Evolutionary conservation across 805 yeast genomes (phyloP).

Genomic region (Teunomyces pallodes): DNA sequence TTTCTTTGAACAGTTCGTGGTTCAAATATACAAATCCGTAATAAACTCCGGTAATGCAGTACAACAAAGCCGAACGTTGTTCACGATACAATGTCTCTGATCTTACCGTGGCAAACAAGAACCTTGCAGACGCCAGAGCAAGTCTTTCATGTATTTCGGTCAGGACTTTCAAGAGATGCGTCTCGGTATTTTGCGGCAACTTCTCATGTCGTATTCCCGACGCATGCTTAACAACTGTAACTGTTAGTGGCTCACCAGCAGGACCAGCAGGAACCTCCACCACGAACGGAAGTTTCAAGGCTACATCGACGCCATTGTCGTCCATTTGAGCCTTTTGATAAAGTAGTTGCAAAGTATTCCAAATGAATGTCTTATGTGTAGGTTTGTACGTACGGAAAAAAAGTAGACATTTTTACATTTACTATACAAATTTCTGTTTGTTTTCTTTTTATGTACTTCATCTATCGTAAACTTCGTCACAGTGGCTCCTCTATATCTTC

Average conservation of each 20-base stretch:
- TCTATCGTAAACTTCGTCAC: slow-evolving; percentile 3
- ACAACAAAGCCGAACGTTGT: slow-evolving; percentile 12
- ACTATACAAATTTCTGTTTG: not conserved
- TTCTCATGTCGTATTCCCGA: slow-evolving; percentile 4
- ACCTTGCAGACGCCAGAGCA: slow-evolving; percentile 6
- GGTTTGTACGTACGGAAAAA: not conserved
- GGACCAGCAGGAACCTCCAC: not conserved
- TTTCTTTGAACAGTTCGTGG: slow-evolving; percentile 7
- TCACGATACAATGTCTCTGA: slow-evolving; percentile 12
- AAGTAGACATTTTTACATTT: not conserved
- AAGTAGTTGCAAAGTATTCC: too few species aligned
- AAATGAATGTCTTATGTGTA: too few species aligned
- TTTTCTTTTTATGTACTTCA: not conserved
- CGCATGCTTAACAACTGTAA: slow-evolving; percentile 14
- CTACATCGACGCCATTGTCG: not conserved
- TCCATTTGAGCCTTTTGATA: not conserved
- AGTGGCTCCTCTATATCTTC: slow-evolving; percentile 9
- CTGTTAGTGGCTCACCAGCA: slow-evolving; percentile 4
- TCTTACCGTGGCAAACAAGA: slow-evolving; percentile 14
- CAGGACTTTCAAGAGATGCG: slow-evolving; percentile 8
- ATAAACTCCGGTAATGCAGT: slow-evolving; percentile 7
- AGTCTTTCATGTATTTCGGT: slow-evolving; percentile 7
- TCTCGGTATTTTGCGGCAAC: slow-evolving; percentile 2
- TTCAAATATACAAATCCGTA: slow-evolving; percentile 13
- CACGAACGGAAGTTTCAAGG: not conserved